These are phyloP conservation scores for Cystobasidium ongulense DNA, from an alignment of 768 basidiomycete species.

Conservation along the genomic window DNA sequence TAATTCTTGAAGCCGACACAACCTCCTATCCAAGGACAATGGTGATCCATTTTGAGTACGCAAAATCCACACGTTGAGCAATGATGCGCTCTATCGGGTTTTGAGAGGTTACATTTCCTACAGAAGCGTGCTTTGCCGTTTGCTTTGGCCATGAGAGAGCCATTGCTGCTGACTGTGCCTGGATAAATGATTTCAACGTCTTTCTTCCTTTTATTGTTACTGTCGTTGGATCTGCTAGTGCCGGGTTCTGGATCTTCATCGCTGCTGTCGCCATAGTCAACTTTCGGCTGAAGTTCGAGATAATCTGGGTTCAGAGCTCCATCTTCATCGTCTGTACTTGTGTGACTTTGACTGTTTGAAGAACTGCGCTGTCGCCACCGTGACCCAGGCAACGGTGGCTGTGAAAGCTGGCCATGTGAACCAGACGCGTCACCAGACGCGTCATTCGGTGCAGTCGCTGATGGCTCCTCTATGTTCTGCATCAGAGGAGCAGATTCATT, in stretches of 20 bases:
- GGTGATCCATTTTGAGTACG: slow-evolving; percentile 30
- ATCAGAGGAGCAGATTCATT: slow-evolving; percentile 16
- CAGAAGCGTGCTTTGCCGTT: slow-evolving; percentile 27
- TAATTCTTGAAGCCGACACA: slow-evolving; percentile 30
- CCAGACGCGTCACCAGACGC: not conserved
- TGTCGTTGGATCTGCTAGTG: not conserved
- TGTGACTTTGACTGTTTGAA: not conserved
- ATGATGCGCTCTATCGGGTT: slow-evolving; percentile 29
- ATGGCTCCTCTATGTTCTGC: not conserved
- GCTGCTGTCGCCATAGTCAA: not conserved
- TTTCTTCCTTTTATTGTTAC: not conserved
- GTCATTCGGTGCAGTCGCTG: not conserved
- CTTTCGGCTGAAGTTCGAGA: not conserved
- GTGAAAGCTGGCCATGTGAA: not conserved
- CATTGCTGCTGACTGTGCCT: not conserved
- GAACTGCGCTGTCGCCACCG: slow-evolving; percentile 3
- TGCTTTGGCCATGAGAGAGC: slow-evolving; percentile 17
- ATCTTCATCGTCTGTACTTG: not conserved
- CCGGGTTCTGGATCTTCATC: slow-evolving; percentile 12
- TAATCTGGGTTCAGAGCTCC: not conserved
- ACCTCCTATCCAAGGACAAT: slow-evolving; percentile 30
- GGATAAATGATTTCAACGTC: slow-evolving; percentile 18
- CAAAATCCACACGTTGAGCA: slow-evolving; percentile 29
- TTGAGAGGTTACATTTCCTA: slow-evolving; percentile 24
- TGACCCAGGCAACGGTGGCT: not conserved